Evolutionary conservation across 768 basidiomycete species (phyloP), one percentile per base, ranked within the genome.

Genomic region (Harrya chromipes): DNA sequence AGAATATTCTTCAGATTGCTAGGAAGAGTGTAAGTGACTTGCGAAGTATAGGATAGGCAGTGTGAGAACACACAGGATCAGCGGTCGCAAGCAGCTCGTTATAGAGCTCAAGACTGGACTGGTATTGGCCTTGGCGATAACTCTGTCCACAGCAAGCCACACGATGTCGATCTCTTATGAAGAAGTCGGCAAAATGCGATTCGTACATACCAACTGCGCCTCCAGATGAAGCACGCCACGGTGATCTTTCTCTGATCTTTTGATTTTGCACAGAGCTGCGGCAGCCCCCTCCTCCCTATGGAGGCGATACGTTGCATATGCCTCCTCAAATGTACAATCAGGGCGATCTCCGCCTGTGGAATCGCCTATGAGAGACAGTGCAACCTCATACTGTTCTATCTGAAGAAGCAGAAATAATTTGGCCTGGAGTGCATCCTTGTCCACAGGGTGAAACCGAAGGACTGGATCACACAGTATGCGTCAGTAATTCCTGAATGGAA

Each of bases 401-500:
- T 95, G 92, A 41, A 95, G 72, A 31, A 94, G 76, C 29, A 95
- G 71, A 68, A 90, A 93, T n/a, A 94, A 72, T 63, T 92, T 91
- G 11, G 92, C 88, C 63, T 87, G 83, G 26, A 80, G 69, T 3
- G 90, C 89, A 59, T 93, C 84, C n/a, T 66, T 58, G 63, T 90
- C 87, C 5, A 68, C 66, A 26, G 88, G 82, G 34, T 81, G 75
- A 26, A 93, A 69, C 16, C 78, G 74, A 38, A 94, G 75, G 53
- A 94, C 94, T 95, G 55, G 16, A 17, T 13, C 36, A 42, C 55
- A 20, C 43, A 48, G 51, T 52, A 50, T 33, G 51, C 29, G 55
- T 61, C 52, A 64, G 47, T 50, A 34, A 35, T 52, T 56, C 50
- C 51, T 52, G 46, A 63, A 51, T 57, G 49, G 50, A 54, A 23